Evolutionary conservation across 1,139 yeast genomes (phyloP).

Genomic region (Meyerozyma smithsonii): DNA sequence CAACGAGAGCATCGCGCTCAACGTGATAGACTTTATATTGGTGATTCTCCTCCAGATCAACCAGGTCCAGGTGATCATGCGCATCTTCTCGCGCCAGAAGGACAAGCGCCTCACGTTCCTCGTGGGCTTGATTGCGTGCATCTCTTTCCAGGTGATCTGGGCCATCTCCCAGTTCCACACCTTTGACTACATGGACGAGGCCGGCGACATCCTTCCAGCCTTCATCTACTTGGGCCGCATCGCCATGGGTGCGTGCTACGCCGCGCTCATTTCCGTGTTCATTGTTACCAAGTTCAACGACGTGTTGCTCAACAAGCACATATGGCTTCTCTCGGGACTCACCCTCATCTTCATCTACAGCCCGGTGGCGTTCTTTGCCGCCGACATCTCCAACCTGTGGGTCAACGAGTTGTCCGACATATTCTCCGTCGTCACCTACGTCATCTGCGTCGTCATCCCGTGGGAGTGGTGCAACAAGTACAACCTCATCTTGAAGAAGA

Average conservation of each 20-base stretch:
- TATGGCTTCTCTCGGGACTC: conserved; percentile 52
- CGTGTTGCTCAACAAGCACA: conserved; percentile 47
- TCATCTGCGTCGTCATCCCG: conserved; percentile 70
- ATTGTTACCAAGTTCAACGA: conserved; percentile 50
- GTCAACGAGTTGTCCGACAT: conserved; percentile 68
- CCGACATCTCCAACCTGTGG: conserved; percentile 73
- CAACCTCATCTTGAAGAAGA: conserved; percentile 53
- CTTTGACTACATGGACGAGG: conserved; percentile 30
- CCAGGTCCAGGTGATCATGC: conserved; percentile 72
- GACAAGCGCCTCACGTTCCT: conserved; percentile 66
- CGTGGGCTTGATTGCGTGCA: conserved; percentile 54
- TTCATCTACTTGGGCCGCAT: conserved; percentile 75
- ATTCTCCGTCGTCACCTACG: conserved; percentile 66
- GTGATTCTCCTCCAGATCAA: conserved; percentile 61
- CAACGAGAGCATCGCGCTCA: conserved; percentile 45
- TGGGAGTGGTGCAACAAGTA: conserved; percentile 89
- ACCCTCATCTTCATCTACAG: conserved; percentile 57
- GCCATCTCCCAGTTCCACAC: conserved; percentile 54
- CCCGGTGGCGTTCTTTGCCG: conserved; percentile 71
- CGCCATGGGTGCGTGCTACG: conserved; percentile 67
- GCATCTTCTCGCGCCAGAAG: conserved; percentile 63
- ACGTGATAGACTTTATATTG: conserved; percentile 59
- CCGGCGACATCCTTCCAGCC: conserved; percentile 66
- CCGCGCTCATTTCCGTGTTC: conserved; percentile 60
- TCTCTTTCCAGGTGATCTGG: conserved; percentile 66